Base-by-base conservation (phyloP, 2,329 filamentous ascomycete genomes). In the Fusarium nelsonii region DNA sequence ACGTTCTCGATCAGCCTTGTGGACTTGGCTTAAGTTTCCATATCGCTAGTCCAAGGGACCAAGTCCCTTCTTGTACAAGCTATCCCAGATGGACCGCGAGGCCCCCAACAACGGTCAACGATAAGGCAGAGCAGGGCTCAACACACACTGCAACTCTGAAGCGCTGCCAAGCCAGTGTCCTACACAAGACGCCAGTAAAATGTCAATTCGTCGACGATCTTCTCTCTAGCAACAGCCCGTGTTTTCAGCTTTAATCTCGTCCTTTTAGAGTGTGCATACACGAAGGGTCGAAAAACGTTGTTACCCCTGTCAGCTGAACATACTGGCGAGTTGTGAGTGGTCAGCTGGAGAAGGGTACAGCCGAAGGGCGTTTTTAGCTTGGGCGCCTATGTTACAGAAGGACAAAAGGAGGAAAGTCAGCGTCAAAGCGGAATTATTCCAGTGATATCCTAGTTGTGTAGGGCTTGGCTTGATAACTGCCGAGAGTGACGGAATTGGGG, bases 241-340 rank as follows among this genome's bases (percentile, higher is more conserved):
- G 12, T 28, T 46, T 54, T 54, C 58, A 55, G 51, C 60, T 51
- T 30, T 23, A 56, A 39, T 53, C 15, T 56, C 55, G 23, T 51
- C 30, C 49, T 53, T 58, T 52, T 40, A 41, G 32, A 20, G 18
- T 15, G n/a, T 36, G 45, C 54, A 57, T 34, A 50, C 45, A 40
- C 32, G 39, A 62, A 45, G 20, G 28, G 36, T 23, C 32, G 18
- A 18, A 26, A 39, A 50, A 45, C 11, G n/a, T 18, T 15, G 41
- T 56, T 41, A 53, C 39, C 61, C 57, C 58, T 37, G 66, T 49
- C 51, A 59, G 67, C 66, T 70, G 67, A 70, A 70, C 58, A 59
- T 44, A 51, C 58, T 55, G 26, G 41, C 14, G 2, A 30, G 18
- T 26, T 23, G 32, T 63, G 56, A 69, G 30, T 69, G 61, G 66